phyloP scores from a whole-genome alignment of 2,329 filamentous ascomycete species.

The Penicillium crustosum region DNA sequence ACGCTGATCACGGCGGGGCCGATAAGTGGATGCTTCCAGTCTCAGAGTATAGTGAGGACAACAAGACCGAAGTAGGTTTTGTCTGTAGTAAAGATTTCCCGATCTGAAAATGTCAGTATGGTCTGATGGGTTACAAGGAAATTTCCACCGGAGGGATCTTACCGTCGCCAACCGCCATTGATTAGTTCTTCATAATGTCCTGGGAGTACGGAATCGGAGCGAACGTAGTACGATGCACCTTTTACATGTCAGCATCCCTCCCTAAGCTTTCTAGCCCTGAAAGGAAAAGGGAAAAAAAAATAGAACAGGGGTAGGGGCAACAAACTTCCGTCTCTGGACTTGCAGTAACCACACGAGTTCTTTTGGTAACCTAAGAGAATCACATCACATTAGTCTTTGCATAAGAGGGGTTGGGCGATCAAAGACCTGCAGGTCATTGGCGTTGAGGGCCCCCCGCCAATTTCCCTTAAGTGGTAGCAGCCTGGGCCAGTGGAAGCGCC shows the following conservation, averaged over 20 bases:
- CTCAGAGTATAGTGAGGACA: constrained; percentile 74
- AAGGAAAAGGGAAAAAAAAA: neutral
- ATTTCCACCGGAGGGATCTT: constrained; percentile 11
- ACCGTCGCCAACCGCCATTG: constrained; percentile 52
- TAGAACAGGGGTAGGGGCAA: constrained; percentile 17
- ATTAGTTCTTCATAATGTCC: constrained; percentile 51
- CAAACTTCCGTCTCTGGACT: constrained; percentile 48
- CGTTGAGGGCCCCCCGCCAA: constrained; percentile 11
- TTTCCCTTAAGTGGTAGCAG: constrained; percentile 9
- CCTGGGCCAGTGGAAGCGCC: constrained; percentile 34
- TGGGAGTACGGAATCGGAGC: constrained; percentile 44
- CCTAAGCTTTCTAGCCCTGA: neutral
- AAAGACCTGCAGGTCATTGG: constrained; percentile 2
- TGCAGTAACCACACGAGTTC: constrained; percentile 51
- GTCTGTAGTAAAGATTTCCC: constrained; percentile 52
- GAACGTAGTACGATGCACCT: constrained; percentile 50
- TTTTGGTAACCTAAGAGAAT: constrained; percentile 46
- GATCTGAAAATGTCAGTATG: constrained; percentile 37
- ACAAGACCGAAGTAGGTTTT: constrained; percentile 69
- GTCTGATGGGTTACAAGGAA: neutral
- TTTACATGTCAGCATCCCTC: constrained; percentile 19
- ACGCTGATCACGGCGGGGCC: constrained; percentile 48
- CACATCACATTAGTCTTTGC: constrained; percentile 6
- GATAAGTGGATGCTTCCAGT: constrained; percentile 45
- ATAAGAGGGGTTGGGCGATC: constrained; percentile 2